These are phyloP conservation scores for Blastocrithidia nonstop DNA, from an alignment of 208 protist species.

Conservation along the genomic window DNA sequence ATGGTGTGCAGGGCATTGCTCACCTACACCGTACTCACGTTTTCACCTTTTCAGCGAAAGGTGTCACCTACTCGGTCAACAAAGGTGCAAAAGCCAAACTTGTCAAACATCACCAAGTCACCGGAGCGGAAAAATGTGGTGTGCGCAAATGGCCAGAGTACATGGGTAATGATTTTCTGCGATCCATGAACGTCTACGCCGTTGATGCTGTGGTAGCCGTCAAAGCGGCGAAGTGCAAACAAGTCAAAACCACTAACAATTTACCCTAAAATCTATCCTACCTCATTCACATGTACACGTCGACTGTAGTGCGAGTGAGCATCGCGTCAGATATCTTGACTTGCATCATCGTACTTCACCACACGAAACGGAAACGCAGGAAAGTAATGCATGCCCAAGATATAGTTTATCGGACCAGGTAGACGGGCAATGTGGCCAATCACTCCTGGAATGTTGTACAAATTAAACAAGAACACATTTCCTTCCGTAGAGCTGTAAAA, in stretches of 20 bases:
- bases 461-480: conserved; percentile 49
- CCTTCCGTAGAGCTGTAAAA: conserved; percentile 85
- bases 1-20: conserved; percentile 23
- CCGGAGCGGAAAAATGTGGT: conserved; percentile 56
- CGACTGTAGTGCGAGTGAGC: conserved; percentile 15
- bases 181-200: conserved; percentile 4
- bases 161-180: conserved; percentile 23
- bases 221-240: conserved; percentile 44
- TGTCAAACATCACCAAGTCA: conserved; percentile 38
- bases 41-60: conserved; percentile 76
- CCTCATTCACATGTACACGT: conserved; percentile 17
- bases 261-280: conserved; percentile 28
- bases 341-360: conserved; percentile 22
- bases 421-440: conserved; percentile 45
- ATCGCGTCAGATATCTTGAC: conserved; percentile 28
- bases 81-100: conserved; percentile 48
- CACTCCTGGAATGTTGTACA: conserved; percentile 25
- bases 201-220: conserved; percentile 35
- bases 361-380: conserved; percentile 31
- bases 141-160: conserved; percentile 24
- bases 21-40: conserved; percentile 62
- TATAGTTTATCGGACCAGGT: conserved; percentile 10
- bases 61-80: conserved; percentile 69
- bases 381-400: conserved; percentile 17
- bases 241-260: conserved; percentile 42